Evolutionary conservation across 805 yeast genomes (phyloP), one percentile per base, ranked within the genome.

Genomic region (Barnettozyma sucrosica): DNA sequence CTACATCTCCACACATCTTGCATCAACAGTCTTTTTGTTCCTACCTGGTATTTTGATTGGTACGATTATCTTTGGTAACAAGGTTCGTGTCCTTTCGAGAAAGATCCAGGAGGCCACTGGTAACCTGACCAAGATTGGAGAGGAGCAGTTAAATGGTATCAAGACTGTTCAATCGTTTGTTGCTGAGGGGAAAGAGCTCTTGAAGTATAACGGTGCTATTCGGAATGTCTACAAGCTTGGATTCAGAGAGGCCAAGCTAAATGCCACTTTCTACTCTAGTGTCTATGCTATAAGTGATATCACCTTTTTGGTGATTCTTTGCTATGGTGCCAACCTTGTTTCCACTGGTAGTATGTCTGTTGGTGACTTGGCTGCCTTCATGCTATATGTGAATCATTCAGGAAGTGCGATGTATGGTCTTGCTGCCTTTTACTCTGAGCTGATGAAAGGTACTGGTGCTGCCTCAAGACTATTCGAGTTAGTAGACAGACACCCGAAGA

Each of bases 391-490:
- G 0, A 89, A 89, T n/a, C 93, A 87, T 64, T 85, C 97, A 1
- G 97, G 97, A 1, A 75, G 85, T 30, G 85, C 97, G 5, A 86
- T 92, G 45, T 86, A 85, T 63, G 96, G 97, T 0, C 64, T 92
- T n/a, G 92, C 97, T 0, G 85, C 86, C 52, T 92, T 93, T 62
- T 93, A 90, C 62, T 83, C 96, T 1, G 99, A 93, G 64, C 70
- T 93, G 50, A 93, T 93, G 99, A 93, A 93, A 69, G 98, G 97
- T 46, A 86, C 89, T 8, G 99, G 99, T 47, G 98, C 98, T 1
- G 95, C 98, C 0, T 82, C 92, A 46, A 75, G 99, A 54, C 71
- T 92, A 33, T 92, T 92, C 68, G 99, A 93, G 64, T 71, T 93
- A 41, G 79, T 85, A 40, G 95, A 88, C 52, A 75, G 85, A 65